Percentiles rank a stretch among this genome's conserved stretches.
phyloP scores from a whole-genome alignment of 257 asterid genomes.

The Solanum etuberosum region DNA sequence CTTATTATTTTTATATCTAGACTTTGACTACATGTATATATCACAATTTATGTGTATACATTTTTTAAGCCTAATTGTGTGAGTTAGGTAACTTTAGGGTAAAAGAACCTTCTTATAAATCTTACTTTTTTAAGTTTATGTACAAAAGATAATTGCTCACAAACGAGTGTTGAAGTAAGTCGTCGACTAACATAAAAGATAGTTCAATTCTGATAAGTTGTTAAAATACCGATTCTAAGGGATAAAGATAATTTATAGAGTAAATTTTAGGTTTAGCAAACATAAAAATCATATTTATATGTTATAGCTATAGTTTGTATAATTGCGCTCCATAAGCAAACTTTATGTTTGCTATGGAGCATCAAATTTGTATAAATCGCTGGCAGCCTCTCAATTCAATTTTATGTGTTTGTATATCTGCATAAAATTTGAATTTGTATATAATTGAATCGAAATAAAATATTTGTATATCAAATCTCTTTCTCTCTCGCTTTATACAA shows the following conservation, averaged over 20 bases:
- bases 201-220: not conserved
- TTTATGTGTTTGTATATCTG: too few species aligned
- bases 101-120: not conserved
- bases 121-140: not conserved
- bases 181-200: not conserved
- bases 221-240: not conserved
- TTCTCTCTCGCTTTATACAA: too few species aligned
- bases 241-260: not conserved
- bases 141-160: not conserved
- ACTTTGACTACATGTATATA: constrained; percentile 1
- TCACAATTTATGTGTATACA: not conserved
- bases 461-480: too few species aligned
- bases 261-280: too few species aligned
- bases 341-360: too few species aligned
- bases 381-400: too few species aligned
- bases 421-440: too few species aligned
- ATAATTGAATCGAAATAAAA: too few species aligned
- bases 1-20: not conserved
- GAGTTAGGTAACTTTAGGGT: not conserved
- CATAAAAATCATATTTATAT: too few species aligned
- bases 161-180: not conserved
- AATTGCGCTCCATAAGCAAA: too few species aligned
- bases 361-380: too few species aligned
- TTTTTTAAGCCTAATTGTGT: not conserved
- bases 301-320: too few species aligned